Evolutionary conservation across 768 basidiomycete species (phyloP).

Genomic region (Ephemerocybe angulata): DNA sequence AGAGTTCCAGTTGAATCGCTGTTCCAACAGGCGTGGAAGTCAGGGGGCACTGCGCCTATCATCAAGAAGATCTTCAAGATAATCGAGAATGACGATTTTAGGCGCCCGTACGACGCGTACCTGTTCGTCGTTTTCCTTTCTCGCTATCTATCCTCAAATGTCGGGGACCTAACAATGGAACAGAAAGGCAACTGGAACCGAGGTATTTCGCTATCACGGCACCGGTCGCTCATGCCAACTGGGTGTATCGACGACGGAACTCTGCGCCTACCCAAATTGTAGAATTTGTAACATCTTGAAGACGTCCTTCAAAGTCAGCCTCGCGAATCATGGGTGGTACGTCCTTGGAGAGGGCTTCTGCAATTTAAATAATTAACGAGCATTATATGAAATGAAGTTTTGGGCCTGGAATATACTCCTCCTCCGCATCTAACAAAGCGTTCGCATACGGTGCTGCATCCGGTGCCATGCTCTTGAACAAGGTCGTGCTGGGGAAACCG

Average conservation of each 20-base stretch:
- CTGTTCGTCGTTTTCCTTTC: no score
- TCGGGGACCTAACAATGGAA: background rate
- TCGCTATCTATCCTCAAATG: no score
- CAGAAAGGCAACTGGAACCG: conserved; percentile 6
- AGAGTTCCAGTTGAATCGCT: conserved; percentile 21
- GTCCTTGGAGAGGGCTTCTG: no score
- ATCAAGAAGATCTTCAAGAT: conserved; percentile 29
- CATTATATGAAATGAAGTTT: conserved; percentile 7
- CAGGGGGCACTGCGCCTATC: conserved; percentile 11
- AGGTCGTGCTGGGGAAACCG: conserved; percentile 14
- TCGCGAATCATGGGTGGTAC: no score
- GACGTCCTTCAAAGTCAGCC: conserved; percentile 11
- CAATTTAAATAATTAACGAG: no score
- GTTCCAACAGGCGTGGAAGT: conserved; percentile 25
- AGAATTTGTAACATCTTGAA: conserved; percentile 13
- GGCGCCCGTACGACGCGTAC: conserved; percentile 9
- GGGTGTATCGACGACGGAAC: conserved; percentile 3
- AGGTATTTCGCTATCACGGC: conserved; percentile 13
- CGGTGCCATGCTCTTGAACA: conserved; percentile 13
- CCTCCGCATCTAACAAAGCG: conserved; percentile 14
- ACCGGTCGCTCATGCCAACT: conserved; percentile 10
- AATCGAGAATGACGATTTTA: conserved; percentile 21
- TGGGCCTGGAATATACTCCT: conserved; percentile 15
- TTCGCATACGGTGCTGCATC: no score
- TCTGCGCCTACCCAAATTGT: conserved; percentile 6